Conservation (phyloP, 2,329 filamentous ascomycete genomes). For the Pezicula radicicola region DNA sequence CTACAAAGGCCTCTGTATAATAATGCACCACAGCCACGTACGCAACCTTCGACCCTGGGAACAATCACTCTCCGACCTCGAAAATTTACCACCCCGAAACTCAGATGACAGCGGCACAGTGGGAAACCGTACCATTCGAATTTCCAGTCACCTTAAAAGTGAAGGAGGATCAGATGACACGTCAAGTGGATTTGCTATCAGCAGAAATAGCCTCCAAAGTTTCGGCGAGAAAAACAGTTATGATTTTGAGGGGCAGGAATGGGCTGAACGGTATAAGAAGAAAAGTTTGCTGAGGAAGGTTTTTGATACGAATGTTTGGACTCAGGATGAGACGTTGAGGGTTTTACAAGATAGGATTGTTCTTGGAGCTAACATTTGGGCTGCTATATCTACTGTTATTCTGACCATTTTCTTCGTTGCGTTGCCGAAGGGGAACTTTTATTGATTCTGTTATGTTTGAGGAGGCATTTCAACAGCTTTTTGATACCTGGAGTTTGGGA, state of each 20-base stretch:
- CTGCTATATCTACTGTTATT: slow-evolving; percentile 51
- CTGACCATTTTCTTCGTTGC: slow-evolving; percentile 66
- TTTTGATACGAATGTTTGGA: slow-evolving; percentile 75
- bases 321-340: slow-evolving; percentile 74
- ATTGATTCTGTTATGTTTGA: slow-evolving; percentile 16
- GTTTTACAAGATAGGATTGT: slow-evolving; percentile 80
- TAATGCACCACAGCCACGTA: slow-evolving; percentile 71
- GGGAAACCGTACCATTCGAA: background rate
- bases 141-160: slow-evolving; percentile 16
- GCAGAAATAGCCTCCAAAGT: slow-evolving; percentile 49
- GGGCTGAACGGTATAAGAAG: slow-evolving; percentile 69
- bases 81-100: background rate
- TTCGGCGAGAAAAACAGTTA: slow-evolving; percentile 45
- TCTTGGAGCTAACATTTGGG: slow-evolving; percentile 61
- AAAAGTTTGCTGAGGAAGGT: slow-evolving; percentile 69
- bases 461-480: too few species aligned
- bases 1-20: slow-evolving; percentile 79
- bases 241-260: slow-evolving; percentile 71
- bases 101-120: slow-evolving; percentile 2
- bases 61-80: slow-evolving; percentile 25
- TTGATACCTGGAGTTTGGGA: too few species aligned
- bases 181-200: slow-evolving; percentile 26
- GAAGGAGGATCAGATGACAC: slow-evolving; percentile 18
- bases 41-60: slow-evolving; percentile 76
- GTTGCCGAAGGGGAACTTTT: slow-evolving; percentile 58